Percentiles rank a stretch among this genome's conserved stretches.
Conservation (phyloP, 441 rosid genomes). For the Jatropha multifida region DNA sequence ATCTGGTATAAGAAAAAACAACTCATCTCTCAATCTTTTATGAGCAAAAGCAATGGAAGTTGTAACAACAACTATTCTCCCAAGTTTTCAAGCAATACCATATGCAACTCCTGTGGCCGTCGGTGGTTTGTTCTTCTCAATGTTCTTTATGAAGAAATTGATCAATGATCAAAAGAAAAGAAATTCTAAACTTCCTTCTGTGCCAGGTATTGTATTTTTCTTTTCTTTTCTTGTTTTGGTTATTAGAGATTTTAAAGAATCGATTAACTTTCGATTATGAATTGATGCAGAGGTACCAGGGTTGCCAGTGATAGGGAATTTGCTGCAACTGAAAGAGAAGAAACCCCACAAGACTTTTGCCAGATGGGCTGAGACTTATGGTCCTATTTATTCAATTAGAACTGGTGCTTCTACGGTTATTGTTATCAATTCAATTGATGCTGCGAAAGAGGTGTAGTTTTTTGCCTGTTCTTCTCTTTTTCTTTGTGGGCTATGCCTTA, state of each 20-base stretch:
- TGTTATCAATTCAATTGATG: conserved; percentile 66
- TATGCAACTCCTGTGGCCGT: conserved; percentile 41
- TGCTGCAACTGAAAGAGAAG: conserved; percentile 84
- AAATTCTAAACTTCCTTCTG: conserved; percentile 39
- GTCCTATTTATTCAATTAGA: conserved; percentile 76
- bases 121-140: conserved; percentile 44
- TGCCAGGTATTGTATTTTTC: conserved; percentile 41
- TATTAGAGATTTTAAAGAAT: conserved; percentile 8
- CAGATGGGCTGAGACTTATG: conserved; percentile 78
- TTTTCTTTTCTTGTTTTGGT: not conserved
- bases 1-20: not conserved
- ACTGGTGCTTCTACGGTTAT: conserved; percentile 65
- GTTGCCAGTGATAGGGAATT: conserved; percentile 70
- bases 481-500: not conserved
- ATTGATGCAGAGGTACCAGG: conserved; percentile 70
- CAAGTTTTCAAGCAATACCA: conserved; percentile 28
- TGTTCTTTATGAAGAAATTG: conserved; percentile 35
- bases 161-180: conserved; percentile 27
- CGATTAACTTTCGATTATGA: not conserved
- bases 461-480: not conserved
- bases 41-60: conserved; percentile 19
- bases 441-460: conserved; percentile 64
- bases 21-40: not conserved
- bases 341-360: conserved; percentile 79
- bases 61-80: conserved; percentile 2